Base-by-base conservation (phyloP, 2,329 filamentous ascomycete species). In the Microcera coccophila region DNA sequence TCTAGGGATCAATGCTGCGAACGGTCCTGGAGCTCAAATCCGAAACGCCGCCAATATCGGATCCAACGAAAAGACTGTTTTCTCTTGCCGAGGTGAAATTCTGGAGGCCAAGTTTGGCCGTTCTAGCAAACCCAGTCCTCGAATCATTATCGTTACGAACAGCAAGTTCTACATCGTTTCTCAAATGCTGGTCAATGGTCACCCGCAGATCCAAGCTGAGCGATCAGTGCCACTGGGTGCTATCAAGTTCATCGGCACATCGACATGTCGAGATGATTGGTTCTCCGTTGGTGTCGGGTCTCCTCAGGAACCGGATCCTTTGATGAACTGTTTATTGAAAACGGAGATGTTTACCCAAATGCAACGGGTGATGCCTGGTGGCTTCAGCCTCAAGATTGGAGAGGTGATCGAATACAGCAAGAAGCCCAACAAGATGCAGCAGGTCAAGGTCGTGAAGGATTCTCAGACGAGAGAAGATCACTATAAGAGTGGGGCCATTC, bases 291-390 rank as follows among this genome's bases (percentile, higher is more conserved):
- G 90, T 3, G 78, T 94, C 34, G 89, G 87, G n/a, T 90, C 90
- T 22, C 84, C 84, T 8, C 89, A 95, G 61, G 91, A 97, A 63
- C 77, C 93, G 0, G 93, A 98, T 65, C 90, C 93, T n/a, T 75
- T 98, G 17, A 68, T 98, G 59, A 95, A 84, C 68, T 98, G 93
- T 61, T 72, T 96, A 16, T 82, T 98, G 66, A 98, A 98, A 73
- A 98, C 93, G 0, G 93, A 98, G 61, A 84, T 98, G 67, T 95
- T 97, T 62, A 94, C 91, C 1, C 90, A 96, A 50, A 82, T 98
- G 70, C 82, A 84, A 61, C 82, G 81, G 38, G 81, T 82, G 39
- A 86, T 94, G 67, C 83, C 86, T 3, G 88, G 86, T 8, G 83
- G 87, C 9, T 79, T 95, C 61, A 89, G 83, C 61, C 69, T 98